A percentile compares a stretch with the other conserved stretches of the same genome.
Conservation (phyloP, 2,329 filamentous ascomycete genomes). For the Fusarium sp. region DNA sequence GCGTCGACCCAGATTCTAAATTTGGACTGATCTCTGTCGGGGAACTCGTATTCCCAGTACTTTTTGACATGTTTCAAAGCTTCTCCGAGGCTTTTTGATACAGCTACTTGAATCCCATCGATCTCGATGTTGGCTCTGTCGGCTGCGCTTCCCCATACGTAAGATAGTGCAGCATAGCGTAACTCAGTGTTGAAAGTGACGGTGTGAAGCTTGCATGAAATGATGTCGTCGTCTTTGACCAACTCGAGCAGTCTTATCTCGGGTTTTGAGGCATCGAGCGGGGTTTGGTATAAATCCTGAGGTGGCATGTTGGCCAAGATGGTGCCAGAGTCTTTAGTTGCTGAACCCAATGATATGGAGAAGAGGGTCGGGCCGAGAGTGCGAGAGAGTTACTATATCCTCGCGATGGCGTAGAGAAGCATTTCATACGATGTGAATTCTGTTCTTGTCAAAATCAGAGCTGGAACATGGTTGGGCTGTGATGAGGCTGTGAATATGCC, state of each 20-base stretch:
- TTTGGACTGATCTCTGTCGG: background rate
- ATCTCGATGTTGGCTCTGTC: background rate
- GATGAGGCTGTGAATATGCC: background rate
- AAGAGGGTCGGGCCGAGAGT: accelerated
- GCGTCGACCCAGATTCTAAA: constrained; percentile 13
- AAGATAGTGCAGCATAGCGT: background rate
- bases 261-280: background rate
- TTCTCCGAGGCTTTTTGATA: background rate
- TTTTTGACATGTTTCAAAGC: background rate
- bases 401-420: too few relatives aligned
- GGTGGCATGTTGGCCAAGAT: background rate
- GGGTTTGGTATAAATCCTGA: background rate
- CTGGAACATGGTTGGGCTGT: background rate
- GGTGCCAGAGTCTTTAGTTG: background rate
- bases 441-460: background rate
- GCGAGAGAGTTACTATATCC: accelerated
- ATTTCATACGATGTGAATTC: too few relatives aligned
- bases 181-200: background rate
- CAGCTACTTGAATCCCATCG: background rate
- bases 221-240: background rate
- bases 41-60: background rate
- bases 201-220: background rate
- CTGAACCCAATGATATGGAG: background rate
- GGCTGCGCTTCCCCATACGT: background rate
- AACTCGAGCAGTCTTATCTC: background rate